phyloP scores from a whole-genome alignment of 768 basidiomycete species.

The Strobilomyces dryophilus region DNA sequence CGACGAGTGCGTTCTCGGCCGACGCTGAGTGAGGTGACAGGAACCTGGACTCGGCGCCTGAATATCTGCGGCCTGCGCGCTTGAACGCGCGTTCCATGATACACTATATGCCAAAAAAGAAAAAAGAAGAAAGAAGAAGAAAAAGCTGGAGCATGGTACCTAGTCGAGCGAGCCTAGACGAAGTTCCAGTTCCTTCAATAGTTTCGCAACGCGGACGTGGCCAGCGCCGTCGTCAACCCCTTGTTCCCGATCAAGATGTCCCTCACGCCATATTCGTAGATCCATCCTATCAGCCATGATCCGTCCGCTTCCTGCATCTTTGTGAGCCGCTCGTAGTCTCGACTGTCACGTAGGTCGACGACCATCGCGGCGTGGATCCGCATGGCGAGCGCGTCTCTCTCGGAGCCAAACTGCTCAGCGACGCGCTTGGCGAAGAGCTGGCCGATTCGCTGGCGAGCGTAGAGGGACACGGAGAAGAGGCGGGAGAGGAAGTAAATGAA shows the following conservation, averaged over 20 bases:
- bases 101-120: too few relatives aligned
- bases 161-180: conserved; percentile 15
- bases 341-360: conserved; percentile 10
- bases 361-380: conserved; percentile 10
- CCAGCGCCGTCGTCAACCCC: conserved; percentile 21
- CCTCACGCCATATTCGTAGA: conserved; percentile 8
- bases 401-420: conserved; percentile 11
- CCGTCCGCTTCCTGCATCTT: conserved; percentile 19
- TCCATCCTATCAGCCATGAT: conserved; percentile 22
- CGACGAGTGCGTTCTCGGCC: too few relatives aligned
- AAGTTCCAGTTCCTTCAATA: conserved; percentile 11
- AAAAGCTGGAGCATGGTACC: too few relatives aligned
- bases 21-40: too few relatives aligned
- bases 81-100: too few relatives aligned
- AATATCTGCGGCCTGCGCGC: too few relatives aligned
- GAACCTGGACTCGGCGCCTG: too few relatives aligned
- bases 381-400: conserved; percentile 21
- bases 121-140: too few relatives aligned
- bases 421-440: conserved; percentile 16
- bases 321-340: conserved; percentile 13
- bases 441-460: conserved; percentile 12
- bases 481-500: conserved; percentile 23
- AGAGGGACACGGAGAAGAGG: conserved; percentile 14
- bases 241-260: conserved; percentile 12
- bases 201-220: conserved; percentile 14